Evolutionary conservation across 352 stramenopile species (phyloP).

Genomic region (Phytophthora brassicae): DNA sequence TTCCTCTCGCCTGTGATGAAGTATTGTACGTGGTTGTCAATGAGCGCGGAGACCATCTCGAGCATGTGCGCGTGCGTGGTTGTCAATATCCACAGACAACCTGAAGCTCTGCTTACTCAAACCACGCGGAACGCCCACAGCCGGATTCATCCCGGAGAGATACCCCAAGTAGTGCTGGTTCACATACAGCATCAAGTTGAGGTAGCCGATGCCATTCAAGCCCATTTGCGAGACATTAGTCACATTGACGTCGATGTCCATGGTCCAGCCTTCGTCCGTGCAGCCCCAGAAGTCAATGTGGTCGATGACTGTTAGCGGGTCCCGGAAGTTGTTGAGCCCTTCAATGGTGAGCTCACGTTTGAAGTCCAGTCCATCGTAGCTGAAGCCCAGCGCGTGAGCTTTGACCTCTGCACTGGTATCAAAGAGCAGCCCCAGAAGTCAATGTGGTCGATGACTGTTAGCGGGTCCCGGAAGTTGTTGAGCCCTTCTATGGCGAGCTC

Average conservation of each 20-base stretch:
- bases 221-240: constrained; percentile 56
- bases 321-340: constrained; percentile 58
- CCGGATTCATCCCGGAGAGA: constrained; percentile 37
- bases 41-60: constrained; percentile 47
- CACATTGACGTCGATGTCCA: constrained; percentile 64
- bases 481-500: constrained; percentile 49
- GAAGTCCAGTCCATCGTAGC: constrained; percentile 58
- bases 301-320: constrained; percentile 51
- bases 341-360: constrained; percentile 49
- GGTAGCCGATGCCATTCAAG: constrained; percentile 53
- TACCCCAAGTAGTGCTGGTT: constrained; percentile 62
- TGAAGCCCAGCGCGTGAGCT: constrained; percentile 52
- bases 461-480: constrained; percentile 55
- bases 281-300: constrained; percentile 55
- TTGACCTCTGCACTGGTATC: constrained; percentile 45
- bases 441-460: constrained; percentile 59
- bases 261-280: constrained; percentile 34
- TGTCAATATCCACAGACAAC: constrained; percentile 27
- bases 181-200: constrained; percentile 74
- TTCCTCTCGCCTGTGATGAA: constrained; percentile 50
- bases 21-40: constrained; percentile 46
- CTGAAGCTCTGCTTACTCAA: constrained; percentile 35
- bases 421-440: constrained; percentile 57
- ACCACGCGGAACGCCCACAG: constrained; percentile 49
- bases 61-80: constrained; percentile 29